Percentiles rank a stretch among this genome's conserved stretches.
These are phyloP conservation scores for Suhomyces emberorum DNA, from an alignment of 805 yeast species.

Conservation along the genomic window DNA sequence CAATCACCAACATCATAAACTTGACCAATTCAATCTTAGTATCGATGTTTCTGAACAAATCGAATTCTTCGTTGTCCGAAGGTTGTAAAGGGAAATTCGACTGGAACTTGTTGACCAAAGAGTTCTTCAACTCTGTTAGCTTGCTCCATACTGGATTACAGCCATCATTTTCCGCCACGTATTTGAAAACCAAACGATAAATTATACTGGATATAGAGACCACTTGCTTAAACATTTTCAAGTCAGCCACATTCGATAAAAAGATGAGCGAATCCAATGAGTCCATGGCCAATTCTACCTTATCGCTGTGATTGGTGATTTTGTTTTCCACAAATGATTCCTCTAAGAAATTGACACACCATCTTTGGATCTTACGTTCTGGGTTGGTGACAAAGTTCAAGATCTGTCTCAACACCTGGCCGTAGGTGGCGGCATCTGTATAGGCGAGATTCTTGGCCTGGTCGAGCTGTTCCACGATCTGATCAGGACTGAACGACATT, in stretches of 20 bases:
- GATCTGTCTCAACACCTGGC: conserved; percentile 43
- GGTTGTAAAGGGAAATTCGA: conserved; percentile 50
- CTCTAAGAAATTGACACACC: conserved; percentile 40
- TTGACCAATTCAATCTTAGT: conserved; percentile 68
- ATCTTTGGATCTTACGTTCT: conserved; percentile 30
- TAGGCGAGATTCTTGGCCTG: conserved; percentile 38
- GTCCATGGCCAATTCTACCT: conserved; percentile 40
- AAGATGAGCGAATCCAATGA: conserved; percentile 30
- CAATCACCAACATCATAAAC: conserved; percentile 52
- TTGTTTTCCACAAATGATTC: conserved; percentile 29
- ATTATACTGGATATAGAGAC: conserved; percentile 39
- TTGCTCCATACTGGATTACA: conserved; percentile 52
- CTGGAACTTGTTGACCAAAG: conserved; percentile 60
- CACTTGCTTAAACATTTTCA: conserved; percentile 27
- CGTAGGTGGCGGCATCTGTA: conserved; percentile 27
- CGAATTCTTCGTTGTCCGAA: conserved; percentile 48
- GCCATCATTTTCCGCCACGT: conserved; percentile 47
- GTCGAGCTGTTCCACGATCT: conserved; percentile 28
- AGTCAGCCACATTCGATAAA: conserved; percentile 27
- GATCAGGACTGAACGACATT: conserved; percentile 11
- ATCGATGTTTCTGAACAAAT: conserved; percentile 49
- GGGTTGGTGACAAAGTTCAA: conserved; percentile 35
- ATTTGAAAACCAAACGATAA: conserved; percentile 43
- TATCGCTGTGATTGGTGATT: conserved; percentile 24
- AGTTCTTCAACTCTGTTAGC: conserved; percentile 52